Evolutionary conservation across 371 early-diverging fungal species (phyloP), one percentile per base, ranked within the genome.

Genomic region (Paraphysoderma sedebokerense): DNA sequence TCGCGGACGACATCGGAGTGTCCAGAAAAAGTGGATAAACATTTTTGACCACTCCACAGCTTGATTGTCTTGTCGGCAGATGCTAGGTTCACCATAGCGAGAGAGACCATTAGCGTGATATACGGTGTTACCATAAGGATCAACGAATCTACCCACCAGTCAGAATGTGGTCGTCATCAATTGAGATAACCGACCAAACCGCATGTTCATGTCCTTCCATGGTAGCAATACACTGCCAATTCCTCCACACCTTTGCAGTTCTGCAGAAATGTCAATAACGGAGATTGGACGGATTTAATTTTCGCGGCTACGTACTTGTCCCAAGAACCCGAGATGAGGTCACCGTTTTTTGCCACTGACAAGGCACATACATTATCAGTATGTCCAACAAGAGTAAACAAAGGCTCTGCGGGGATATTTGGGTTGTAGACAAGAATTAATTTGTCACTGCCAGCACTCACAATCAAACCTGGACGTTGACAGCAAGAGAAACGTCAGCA

Each of bases 21-120:
- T 1, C 95, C 95, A n/a, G 61, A 54, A 35, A 79, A 71, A 0
- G 80, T 81, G n/a, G 74, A 68, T 27, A 68, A 47, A 35, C 72
- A 64, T 49, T 74, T 72, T 3, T 74, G 64, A 24, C 42, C 45
- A 27, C 64, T 66, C 97, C 97, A 98, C 38, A 83, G 53, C 45
- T 79, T 77, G 49, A 98, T 92, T 5, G 80, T 68, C 57, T 84
- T 85, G 58, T 98, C 98, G 11, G 98, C 98, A 7, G 95, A 88
- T 3, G 76, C 91, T 82, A 57, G 31, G 34, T 20, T 13, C 12
- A 4, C 29, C n/a, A 19, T 30, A 44, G 6, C 22, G 11, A 32
- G 22, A 15, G 17, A 12, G 4, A 17, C 15, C 23, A 19, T 1
- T 26, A 22, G 26, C 1, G 30, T 2, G 2, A 15, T 12, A 23